Evolutionary conservation across 768 basidiomycete species (phyloP).

Genomic region (Candolleomyces eurysporus): DNA sequence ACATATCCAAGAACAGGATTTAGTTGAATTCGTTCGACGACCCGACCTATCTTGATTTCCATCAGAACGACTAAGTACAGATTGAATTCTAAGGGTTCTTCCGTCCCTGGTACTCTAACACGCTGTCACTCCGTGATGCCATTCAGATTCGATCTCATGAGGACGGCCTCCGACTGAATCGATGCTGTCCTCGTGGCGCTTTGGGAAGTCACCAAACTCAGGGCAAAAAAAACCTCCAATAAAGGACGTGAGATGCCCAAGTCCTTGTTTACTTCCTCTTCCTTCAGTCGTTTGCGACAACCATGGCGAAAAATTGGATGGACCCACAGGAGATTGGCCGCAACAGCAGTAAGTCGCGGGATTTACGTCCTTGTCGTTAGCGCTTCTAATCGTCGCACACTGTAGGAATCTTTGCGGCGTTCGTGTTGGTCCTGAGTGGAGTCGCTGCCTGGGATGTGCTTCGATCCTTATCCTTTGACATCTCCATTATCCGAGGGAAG

Average conservation of each 20-base stretch:
- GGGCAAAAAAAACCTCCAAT: neutral
- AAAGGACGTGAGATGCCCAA: neutral
- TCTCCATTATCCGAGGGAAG: constrained; percentile 28
- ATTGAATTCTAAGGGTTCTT: no score
- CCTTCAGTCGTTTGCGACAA: neutral
- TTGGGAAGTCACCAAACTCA: neutral
- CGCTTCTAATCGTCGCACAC: neutral
- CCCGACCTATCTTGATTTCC: no score
- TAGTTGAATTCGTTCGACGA: no score
- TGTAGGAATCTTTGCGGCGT: constrained; percentile 29
- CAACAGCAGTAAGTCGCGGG: constrained; percentile 23
- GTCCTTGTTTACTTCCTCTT: constrained; percentile 5
- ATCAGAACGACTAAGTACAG: no score
- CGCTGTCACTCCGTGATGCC: no score
- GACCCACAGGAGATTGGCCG: constrained; percentile 25
- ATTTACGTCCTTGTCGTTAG: neutral
- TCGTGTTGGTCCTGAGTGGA: constrained; percentile 28
- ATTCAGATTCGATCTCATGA: neutral
- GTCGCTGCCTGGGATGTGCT: constrained; percentile 31
- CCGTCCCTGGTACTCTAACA: no score
- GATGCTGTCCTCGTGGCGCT: neutral
- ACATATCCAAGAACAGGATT: no score
- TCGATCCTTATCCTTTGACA: constrained; percentile 28
- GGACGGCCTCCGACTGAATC: neutral
- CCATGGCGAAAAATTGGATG: constrained; percentile 26